These are phyloP conservation scores for Tremella mesenterica DNA, from an alignment of 768 basidiomycete genomes.

Conservation along the genomic window DNA sequence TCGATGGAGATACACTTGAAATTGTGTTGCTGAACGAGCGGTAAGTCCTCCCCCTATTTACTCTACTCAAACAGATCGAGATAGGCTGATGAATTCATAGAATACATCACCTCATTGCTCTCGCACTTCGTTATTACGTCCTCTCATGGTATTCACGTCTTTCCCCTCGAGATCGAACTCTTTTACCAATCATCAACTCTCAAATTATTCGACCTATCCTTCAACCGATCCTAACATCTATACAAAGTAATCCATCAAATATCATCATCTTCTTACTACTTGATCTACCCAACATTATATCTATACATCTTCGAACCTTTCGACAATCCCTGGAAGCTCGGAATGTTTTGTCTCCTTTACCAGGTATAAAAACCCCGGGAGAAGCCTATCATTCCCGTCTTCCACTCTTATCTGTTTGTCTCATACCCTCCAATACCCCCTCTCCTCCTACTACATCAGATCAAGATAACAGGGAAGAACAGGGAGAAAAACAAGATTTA, in stretches of 20 bases:
- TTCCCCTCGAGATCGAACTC: constrained; percentile 24
- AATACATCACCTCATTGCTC: constrained; percentile 28
- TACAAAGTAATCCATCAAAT: constrained; percentile 10
- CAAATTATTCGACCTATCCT: constrained; percentile 21
- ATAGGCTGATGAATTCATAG: constrained; percentile 2
- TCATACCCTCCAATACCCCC: constrained; percentile 4
- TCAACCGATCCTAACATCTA: constrained; percentile 14
- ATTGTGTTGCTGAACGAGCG: constrained; percentile 25
- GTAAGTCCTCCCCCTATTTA: constrained; percentile 10
- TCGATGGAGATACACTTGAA: constrained; percentile 8
- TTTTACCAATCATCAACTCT: constrained; percentile 22
- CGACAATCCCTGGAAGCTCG: constrained; percentile 17
- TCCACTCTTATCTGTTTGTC: constrained; percentile 22
- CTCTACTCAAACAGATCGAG: not conserved
- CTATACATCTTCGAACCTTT: constrained; percentile 21
- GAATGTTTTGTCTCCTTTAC: not conserved
- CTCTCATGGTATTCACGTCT: constrained; percentile 34
- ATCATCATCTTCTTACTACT: constrained; percentile 22
- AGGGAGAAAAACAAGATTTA: no score
- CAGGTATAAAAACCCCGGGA: not conserved
- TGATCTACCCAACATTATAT: constrained; percentile 25
- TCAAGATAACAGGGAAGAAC: not conserved
- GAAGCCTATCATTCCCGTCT: constrained; percentile 22
- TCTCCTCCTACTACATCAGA: not conserved
- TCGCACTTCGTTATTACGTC: constrained; percentile 28